phyloP scores from a whole-genome alignment of 2,329 filamentous ascomycete genomes.

The Botrytis sinoallii region DNA sequence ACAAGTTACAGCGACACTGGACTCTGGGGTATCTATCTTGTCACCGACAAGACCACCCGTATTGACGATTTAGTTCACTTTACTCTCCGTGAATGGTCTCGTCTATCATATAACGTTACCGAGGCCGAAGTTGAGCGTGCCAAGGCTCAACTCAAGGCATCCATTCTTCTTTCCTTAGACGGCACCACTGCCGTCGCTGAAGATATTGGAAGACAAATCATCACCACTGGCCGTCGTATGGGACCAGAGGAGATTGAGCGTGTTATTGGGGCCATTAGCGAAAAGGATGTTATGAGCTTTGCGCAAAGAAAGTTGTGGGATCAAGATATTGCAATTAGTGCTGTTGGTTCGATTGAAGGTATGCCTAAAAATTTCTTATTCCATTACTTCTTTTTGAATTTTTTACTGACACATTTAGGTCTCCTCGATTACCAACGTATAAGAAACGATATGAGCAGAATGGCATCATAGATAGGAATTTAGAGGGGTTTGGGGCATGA shows the following conservation, averaged over 20 bases:
- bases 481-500: conserved; percentile 28
- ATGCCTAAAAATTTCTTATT: conserved; percentile 3
- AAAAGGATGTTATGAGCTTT: conserved; percentile 97
- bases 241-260: conserved; percentile 92
- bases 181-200: conserved; percentile 96
- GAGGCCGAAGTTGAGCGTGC: conserved; percentile 94
- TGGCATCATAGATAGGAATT: conserved; percentile 41
- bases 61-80: conserved; percentile 98
- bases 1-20: conserved; percentile 99
- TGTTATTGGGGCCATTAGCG: conserved; percentile 81
- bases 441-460: conserved; percentile 84
- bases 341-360: conserved; percentile 90
- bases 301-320: conserved; percentile 96
- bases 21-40: conserved; percentile 99
- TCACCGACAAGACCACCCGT: conserved; percentile 80
- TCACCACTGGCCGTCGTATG: conserved; percentile 93
- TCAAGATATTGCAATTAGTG: conserved; percentile 90
- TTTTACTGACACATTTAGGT: conserved; percentile 17
- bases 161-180: conserved; percentile 93
- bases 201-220: conserved; percentile 97
- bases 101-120: conserved; percentile 83
- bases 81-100: conserved; percentile 96
- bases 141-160: conserved; percentile 98
- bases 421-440: conserved; percentile 69
- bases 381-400: not conserved